Evolutionary conservation across 345 rosid species (phyloP), one percentile per base, ranked within the genome.

Genomic region (Arabidopsis arenosa): DNA sequence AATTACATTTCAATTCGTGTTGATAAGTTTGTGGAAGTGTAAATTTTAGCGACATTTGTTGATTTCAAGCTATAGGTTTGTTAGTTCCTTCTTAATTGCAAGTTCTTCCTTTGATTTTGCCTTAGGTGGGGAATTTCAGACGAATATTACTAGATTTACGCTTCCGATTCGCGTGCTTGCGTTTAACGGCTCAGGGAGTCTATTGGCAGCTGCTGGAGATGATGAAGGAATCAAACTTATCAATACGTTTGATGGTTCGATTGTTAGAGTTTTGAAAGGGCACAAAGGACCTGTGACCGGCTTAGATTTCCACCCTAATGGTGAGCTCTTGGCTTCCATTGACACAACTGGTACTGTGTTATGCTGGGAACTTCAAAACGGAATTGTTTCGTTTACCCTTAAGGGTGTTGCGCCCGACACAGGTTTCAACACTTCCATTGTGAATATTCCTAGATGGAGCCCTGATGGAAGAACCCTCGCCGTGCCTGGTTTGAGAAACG

Each of bases 151-250:
- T 2, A 85, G 99, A 72, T 92, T 95, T 83, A 95, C 98, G 0
- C 83, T 95, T 47, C 99, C 98, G 14, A 89, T 95, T 73, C 94
- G 97, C 33, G 84, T 76, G 3, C 97, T 95, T 74, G 87, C 91
- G 48, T 95, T 92, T 63, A 92, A 90, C 73, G 87, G 85, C 64
- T 90, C 98, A 0, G 97, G 98, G 37, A 92, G 91, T 85, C 75
- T 95, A 84, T 70, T 95, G 67, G 99, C 97, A 13, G 93, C 99
- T 33, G 97, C 97, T 54, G 99, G 99, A 61, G 99, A 95, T 74
- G 99, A 92, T 62, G 99, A 95, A 72, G 99, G 98, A 28, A 86
- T 95, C 81, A 95, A 95, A 70, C 93, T 95, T 52, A 86, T 95
- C 75, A 90, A 95, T 57, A 90, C 96, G 4, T 80, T 92, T 41